phyloP scores from a whole-genome alignment of 108 stramenopile species.

The Aurantiochytrium sp. region DNA sequence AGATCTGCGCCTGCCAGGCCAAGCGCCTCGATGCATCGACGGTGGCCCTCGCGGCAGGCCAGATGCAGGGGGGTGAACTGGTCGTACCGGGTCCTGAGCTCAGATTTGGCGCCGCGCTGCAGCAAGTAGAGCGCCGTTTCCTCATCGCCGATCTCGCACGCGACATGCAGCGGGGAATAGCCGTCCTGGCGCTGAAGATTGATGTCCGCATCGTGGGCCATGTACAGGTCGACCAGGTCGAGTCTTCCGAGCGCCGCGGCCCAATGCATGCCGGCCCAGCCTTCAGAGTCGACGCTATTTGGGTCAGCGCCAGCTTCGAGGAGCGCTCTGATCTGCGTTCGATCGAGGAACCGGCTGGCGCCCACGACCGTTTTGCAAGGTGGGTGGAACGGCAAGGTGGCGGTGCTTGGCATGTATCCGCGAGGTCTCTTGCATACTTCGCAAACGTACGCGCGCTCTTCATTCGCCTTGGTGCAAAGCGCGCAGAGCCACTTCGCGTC shows the following conservation, averaged over 20 bases:
- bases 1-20: slow-evolving; percentile 6
- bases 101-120: not conserved
- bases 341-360: not conserved
- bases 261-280: slow-evolving; percentile 11
- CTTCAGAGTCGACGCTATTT: not conserved
- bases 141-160: not conserved
- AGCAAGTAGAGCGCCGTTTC: not conserved
- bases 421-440: not conserved
- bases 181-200: not conserved
- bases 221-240: not conserved
- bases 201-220: not conserved
- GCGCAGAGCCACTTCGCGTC: not conserved
- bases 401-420: not conserved
- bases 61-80: not conserved
- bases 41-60: not conserved
- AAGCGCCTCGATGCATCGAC: not conserved
- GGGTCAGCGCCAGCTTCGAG: not conserved
- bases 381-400: not conserved
- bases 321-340: not conserved
- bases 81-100: not conserved
- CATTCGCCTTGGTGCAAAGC: not conserved
- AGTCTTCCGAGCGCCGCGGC: not conserved
- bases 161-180: not conserved
- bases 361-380: not conserved
- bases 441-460: not conserved